Base-by-base conservation (phyloP, 2,329 filamentous ascomycete species). In the Leptographium lundbergii region DNA sequence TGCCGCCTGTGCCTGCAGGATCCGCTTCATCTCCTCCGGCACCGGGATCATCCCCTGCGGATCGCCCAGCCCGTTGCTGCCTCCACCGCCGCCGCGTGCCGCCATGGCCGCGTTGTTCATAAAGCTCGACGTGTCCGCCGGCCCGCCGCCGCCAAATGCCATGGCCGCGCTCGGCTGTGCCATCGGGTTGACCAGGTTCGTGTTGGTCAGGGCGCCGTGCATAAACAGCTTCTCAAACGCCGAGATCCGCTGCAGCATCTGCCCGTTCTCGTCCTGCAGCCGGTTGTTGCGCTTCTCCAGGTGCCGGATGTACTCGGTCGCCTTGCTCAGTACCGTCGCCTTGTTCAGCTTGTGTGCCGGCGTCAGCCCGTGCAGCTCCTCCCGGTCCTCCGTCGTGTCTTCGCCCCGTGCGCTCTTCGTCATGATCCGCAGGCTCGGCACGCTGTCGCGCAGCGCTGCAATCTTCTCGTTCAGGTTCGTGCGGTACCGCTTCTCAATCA, bases 401-500 rank as follows among this genome's bases (percentile, higher is more conserved):
- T 87, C 85, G 47, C 83, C 86, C 60, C 76, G 76, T 54, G 81
- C 81, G 65, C 81, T 86, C 74, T 88, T 89, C 45, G 85, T 84
- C 82, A 91, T 89, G 65, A 91, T 88, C 55, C 91, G 84, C 60
- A 97, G 76, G 70, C 89, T 95, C 2, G 92, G 92, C 17, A 97
- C 91, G 68, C 90, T 95, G 70, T 96, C 91, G 66, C 91, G 81
- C 62, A 97, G 76, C 60, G 91, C 91, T 53, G 91, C 88, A 66
- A 97, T 97, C 75, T 97, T 97, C 69, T 96, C 92, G 69, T 97
- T 97, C 60, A 97, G 79, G 68, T 97, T 97, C 58, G 89, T 96
- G 66, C 92, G 86, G 72, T 97, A 97, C 64, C 92, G 80, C 78
- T 96, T 97, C 74, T 97, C 92, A 63, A 97, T 96, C 80, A 97